Base-by-base conservation (phyloP, 2,329 filamentous ascomycete genomes). In the Penicillium sp. region DNA sequence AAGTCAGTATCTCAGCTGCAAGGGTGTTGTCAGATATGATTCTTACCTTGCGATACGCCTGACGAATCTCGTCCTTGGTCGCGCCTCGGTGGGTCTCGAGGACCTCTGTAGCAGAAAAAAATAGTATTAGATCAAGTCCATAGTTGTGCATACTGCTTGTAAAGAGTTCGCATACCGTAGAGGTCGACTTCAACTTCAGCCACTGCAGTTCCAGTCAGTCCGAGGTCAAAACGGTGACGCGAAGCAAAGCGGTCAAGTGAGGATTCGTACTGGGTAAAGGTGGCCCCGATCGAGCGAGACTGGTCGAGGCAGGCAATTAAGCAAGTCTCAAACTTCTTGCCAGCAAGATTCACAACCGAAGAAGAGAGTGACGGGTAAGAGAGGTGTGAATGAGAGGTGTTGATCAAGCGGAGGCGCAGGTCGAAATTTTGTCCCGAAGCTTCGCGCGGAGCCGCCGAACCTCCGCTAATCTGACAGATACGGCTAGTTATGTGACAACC, bases 21-120 rank as follows among this genome's bases (percentile, higher is more conserved):
- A 6, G 25, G 4, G 11, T n/a, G 11, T 9, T 9, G 6, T n/a
- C 10, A 13, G 25, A n/a, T 26, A n/a, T 13, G 2, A 18, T n/a
- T 18, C 3, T 15, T 56, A 90, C 90, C 79, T 94, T 96, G 71
- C 91, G 86, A 72, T 96, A 96, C 47, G 90, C 90, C 71, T 95
- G 95, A 68, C 93, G 94, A 70, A 97, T 86, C 58, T 95, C 86
- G 40, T 84, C 80, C 58, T 84, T 83, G 47, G 76, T 82, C 36
- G 90, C 86, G 47, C 72, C 72, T 64, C 77, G 84, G 36, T 83
- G 74, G 56, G 97, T 78, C 44, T 81, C 85, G 47, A 97, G 81
- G 56, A 95, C 76, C 71, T 84, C 90, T 94, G 60, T 41, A 48
- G 38, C 28, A 16, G 34, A 21, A 37, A 33, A 13, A 32, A 15